phyloP scores from a whole-genome alignment of 2,329 filamentous ascomycete species.

The Albifimbria verrucaria region DNA sequence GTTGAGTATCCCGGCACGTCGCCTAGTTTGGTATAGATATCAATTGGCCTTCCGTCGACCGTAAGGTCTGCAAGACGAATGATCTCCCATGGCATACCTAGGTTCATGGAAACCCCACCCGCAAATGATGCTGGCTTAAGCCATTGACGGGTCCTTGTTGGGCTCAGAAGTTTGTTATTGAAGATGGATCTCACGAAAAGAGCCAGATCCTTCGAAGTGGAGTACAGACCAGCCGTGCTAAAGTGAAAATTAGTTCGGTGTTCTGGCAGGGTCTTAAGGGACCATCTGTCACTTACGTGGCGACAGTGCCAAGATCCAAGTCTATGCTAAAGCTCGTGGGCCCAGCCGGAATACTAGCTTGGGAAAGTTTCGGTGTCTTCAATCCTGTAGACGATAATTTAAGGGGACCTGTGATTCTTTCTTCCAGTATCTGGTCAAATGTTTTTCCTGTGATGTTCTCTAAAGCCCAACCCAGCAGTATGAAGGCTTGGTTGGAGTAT shows the following conservation, averaged over 20 bases:
- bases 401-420: not conserved
- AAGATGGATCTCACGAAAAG: constrained; percentile 23
- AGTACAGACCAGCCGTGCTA: constrained; percentile 27
- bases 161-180: constrained; percentile 8
- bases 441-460: constrained; percentile 2
- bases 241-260: too few relatives aligned
- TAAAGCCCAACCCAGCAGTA: constrained; percentile 1
- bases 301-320: not conserved
- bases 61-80: constrained; percentile 25
- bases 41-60: constrained; percentile 23
- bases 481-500: constrained; percentile 3
- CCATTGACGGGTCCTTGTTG: not conserved
- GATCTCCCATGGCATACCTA: constrained; percentile 33
- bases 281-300: not conserved
- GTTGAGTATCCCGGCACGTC: constrained; percentile 27
- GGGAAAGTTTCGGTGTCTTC: not conserved
- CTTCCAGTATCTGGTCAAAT: not conserved
- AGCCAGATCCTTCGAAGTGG: constrained; percentile 22
- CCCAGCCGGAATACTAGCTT: not conserved
- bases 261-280: too few relatives aligned
- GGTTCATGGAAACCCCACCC: constrained; percentile 18
- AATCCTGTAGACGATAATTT: not conserved
- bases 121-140: constrained; percentile 1
- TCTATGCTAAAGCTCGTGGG: not conserved
- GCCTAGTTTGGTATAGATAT: constrained; percentile 28